Percentiles rank a stretch among this genome's conserved stretches.
Conservation (phyloP, 2,329 filamentous ascomycete genomes). For the Talaromyces sp. region DNA sequence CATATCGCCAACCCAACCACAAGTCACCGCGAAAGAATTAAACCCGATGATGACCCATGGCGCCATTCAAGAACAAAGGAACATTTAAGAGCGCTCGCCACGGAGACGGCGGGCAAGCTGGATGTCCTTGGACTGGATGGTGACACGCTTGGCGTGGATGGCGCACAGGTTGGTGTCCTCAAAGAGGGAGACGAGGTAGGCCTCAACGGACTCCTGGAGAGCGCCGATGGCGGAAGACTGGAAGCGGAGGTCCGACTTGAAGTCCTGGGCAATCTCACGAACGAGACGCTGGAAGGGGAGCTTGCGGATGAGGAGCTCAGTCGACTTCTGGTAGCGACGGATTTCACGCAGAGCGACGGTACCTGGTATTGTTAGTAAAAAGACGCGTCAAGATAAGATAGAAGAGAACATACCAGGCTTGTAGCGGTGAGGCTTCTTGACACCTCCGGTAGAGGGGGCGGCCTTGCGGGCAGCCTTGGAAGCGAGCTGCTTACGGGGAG, state of each 20-base stretch:
- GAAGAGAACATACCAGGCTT: constrained; percentile 60
- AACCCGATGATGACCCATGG: constrained; percentile 20
- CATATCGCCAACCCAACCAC: constrained; percentile 33
- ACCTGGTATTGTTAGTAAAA: constrained; percentile 33
- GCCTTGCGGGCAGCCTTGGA: constrained; percentile 99
- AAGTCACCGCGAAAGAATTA: constrained; percentile 23
- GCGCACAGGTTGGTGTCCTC: constrained; percentile 98
- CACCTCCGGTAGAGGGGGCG: constrained; percentile 91
- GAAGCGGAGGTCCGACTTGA: constrained; percentile 94
- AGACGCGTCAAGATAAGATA: neutral
- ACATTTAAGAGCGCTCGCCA: constrained; percentile 73
- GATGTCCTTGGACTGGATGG: constrained; percentile 90
- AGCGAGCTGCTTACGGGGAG: constrained; percentile 88
- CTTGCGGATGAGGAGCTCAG: constrained; percentile 93
- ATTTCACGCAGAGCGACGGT: constrained; percentile 98
- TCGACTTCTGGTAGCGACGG: constrained; percentile 95
- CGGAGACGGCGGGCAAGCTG: constrained; percentile 93
- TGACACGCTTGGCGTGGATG: constrained; percentile 99
- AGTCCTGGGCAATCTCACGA: constrained; percentile 92
- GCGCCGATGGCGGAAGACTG: constrained; percentile 97
- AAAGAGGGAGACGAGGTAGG: constrained; percentile 95
- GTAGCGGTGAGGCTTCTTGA: constrained; percentile 91
- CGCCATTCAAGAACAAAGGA: constrained; percentile 7
- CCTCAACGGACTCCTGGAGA: constrained; percentile 97
- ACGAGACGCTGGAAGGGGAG: constrained; percentile 97